Percentiles rank a stretch among this genome's conserved stretches.
Conservation (phyloP, 805 yeast species). For the Candida anglica region DNA sequence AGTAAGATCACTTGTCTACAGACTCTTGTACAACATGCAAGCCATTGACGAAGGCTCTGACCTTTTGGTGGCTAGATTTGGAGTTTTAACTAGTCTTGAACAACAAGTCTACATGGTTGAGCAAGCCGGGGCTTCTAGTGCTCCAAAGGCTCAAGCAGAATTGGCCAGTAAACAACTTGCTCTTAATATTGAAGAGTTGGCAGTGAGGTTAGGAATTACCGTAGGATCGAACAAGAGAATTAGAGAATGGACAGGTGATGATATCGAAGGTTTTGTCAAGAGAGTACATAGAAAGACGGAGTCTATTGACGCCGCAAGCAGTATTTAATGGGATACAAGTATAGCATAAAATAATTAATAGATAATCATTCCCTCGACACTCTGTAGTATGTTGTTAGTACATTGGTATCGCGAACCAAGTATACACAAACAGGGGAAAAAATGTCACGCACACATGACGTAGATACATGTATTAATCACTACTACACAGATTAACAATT, state of each 20-base stretch:
- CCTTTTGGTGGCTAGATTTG: constrained; percentile 56
- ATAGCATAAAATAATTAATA: no score
- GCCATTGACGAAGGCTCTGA: constrained; percentile 57
- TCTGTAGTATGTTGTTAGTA: no score
- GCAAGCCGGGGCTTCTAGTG: constrained; percentile 8
- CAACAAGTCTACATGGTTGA: constrained; percentile 12
- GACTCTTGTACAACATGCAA: constrained; percentile 45
- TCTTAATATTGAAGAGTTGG: constrained; percentile 44
- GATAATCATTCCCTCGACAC: no score
- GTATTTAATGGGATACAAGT: no score
- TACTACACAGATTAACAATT: no score
- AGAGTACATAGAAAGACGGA: constrained; percentile 15
- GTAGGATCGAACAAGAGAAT: constrained; percentile 49
- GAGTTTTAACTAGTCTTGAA: constrained; percentile 33
- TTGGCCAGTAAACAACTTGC: constrained; percentile 24
- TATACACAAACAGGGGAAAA: no score
- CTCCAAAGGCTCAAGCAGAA: constrained; percentile 5
- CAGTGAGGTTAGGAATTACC: constrained; percentile 40
- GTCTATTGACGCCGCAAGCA: no score
- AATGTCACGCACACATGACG: no score
- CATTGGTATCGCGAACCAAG: no score
- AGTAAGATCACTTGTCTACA: constrained; percentile 36
- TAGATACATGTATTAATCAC: no score
- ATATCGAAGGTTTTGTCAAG: constrained; percentile 44
- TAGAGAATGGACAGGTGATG: constrained; percentile 57